These are phyloP conservation scores for Urochloa ruziziensis DNA, from an alignment of 176 grass and related monocot genomes.

Conservation along the genomic window DNA sequence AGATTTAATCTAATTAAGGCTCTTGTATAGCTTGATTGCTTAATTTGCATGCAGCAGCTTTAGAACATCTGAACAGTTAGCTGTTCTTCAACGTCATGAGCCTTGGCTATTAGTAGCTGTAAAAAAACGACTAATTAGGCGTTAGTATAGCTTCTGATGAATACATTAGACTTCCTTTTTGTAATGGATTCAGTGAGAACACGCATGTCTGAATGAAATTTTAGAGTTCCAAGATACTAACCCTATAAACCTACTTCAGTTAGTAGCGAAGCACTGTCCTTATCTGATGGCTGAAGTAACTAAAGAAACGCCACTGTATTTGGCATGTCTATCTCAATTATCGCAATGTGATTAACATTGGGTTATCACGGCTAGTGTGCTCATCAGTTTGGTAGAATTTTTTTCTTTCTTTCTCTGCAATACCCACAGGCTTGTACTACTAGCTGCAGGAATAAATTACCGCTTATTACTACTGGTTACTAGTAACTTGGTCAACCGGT, in stretches of 20 bases:
- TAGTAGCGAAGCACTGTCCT: not conserved
- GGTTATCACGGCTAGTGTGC: not conserved
- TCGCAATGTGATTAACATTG: not conserved
- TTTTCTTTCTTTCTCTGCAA: not conserved
- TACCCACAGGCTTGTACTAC: not conserved
- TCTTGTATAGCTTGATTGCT: conserved; percentile 27
- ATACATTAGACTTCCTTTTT: conserved; percentile 22
- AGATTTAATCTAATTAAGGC: conserved; percentile 2
- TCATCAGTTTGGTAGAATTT: not conserved
- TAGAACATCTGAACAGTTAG: conserved; percentile 21
- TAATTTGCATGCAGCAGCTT: conserved; percentile 16
- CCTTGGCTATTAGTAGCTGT: not conserved
- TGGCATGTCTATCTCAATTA: not conserved
- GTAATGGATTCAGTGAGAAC: conserved; percentile 49
- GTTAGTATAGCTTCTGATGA: not conserved
- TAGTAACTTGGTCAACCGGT: conserved; percentile 31
- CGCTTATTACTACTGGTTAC: not conserved
- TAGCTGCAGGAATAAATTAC: not conserved
- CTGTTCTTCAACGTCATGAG: not conserved
- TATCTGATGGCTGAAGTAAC: conserved; percentile 29
- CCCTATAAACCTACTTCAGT: conserved; percentile 11
- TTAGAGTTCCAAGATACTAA: conserved; percentile 39
- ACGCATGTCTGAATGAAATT: conserved; percentile 24
- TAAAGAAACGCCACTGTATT: not conserved
- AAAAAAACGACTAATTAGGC: not conserved